Evolutionary conservation across 805 yeast genomes (phyloP).

Genomic region (Torulaspora quercuum): DNA sequence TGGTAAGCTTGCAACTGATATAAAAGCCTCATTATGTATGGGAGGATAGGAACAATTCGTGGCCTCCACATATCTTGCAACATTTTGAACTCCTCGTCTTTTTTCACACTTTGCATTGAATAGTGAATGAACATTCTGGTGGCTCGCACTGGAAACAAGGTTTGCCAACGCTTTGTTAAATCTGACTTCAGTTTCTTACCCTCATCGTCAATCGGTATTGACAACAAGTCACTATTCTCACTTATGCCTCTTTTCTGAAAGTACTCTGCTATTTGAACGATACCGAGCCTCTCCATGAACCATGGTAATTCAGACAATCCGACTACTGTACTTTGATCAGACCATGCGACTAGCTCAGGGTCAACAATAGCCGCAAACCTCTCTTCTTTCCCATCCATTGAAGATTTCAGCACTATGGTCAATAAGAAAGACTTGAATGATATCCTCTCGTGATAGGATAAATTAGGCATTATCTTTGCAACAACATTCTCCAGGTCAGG

Average conservation of each 20-base stretch:
- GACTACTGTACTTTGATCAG: slow-evolving; percentile 83
- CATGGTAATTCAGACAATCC: slow-evolving; percentile 88
- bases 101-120: slow-evolving; percentile 85
- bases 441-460: slow-evolving; percentile 87
- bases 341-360: slow-evolving; percentile 90
- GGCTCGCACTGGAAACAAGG: slow-evolving; percentile 91
- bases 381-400: slow-evolving; percentile 67
- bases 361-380: slow-evolving; percentile 86
- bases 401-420: slow-evolving; percentile 85
- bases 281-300: slow-evolving; percentile 97
- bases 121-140: slow-evolving; percentile 93
- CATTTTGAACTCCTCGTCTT: slow-evolving; percentile 63
- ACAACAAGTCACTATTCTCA: slow-evolving; percentile 67
- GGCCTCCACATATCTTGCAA: slow-evolving; percentile 86
- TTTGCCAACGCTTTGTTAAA: slow-evolving; percentile 87
- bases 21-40: slow-evolving; percentile 81
- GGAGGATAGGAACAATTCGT: slow-evolving; percentile 84
- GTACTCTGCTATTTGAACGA: slow-evolving; percentile 88
- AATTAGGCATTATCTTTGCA: slow-evolving; percentile 63
- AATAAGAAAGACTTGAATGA: slow-evolving; percentile 88
- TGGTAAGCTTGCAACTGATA: slow-evolving; percentile 93
- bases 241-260: slow-evolving; percentile 79
- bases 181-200: slow-evolving; percentile 74
- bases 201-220: slow-evolving; percentile 83
- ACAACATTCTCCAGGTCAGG: slow-evolving; percentile 81